A percentile compares a stretch with the other conserved stretches of the same genome.
Evolutionary conservation across 2,329 filamentous ascomycete species (phyloP).

Genomic region (Aspergillus pseudoglaucus): DNA sequence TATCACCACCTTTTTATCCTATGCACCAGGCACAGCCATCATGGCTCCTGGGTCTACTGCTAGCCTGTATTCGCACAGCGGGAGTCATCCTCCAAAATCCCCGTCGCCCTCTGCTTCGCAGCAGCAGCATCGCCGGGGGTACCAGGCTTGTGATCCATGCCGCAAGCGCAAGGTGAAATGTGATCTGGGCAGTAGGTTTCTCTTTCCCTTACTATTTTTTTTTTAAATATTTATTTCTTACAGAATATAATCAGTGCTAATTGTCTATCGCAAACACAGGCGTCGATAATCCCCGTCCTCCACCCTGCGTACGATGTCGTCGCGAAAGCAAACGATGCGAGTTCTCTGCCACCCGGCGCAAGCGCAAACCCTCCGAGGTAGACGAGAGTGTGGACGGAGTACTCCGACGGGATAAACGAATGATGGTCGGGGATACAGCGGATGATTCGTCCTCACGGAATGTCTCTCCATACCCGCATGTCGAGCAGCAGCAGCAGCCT

Average conservation of each 20-base stretch:
- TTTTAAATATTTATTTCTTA: background rate
- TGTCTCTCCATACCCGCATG: conserved; percentile 15
- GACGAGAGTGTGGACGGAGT: conserved; percentile 39
- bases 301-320: conserved; percentile 87
- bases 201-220: conserved; percentile 1
- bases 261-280: conserved; percentile 20
- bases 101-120: conserved; percentile 18
- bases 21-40: conserved; percentile 13
- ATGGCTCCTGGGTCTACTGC: conserved; percentile 13
- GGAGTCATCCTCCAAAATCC: conserved; percentile 20
- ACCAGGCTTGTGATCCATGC: conserved; percentile 45
- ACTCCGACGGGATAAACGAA: conserved; percentile 44
- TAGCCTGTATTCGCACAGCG: conserved; percentile 12
- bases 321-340: conserved; percentile 95
- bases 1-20: conserved; percentile 6
- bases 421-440: conserved; percentile 43
- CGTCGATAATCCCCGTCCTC: conserved; percentile 90
- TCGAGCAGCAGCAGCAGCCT: conserved; percentile 16
- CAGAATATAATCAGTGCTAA: background rate
- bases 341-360: conserved; percentile 90
- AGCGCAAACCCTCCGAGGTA: conserved; percentile 63
- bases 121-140: conserved; percentile 40
- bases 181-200: conserved; percentile 39
- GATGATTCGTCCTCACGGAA: conserved; percentile 20
- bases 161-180: conserved; percentile 46